phyloP scores from a whole-genome alignment of 1,284 basidiomycete genomes.

The Boletus calvinii region DNA sequence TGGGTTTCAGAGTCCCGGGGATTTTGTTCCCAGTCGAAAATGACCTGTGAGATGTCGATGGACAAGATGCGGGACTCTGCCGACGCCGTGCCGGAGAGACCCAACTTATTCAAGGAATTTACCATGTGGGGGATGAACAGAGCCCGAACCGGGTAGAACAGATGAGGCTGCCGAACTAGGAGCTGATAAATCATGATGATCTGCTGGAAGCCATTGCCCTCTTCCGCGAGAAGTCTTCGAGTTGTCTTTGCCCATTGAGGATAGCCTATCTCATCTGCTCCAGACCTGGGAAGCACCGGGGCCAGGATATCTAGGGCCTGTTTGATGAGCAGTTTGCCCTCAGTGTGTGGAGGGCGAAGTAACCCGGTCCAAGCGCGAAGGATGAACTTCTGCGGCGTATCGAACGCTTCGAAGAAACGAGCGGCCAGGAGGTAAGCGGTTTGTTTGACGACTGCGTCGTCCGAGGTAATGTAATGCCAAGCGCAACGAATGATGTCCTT shows the following conservation, averaged over 20 bases:
- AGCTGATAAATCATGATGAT: conserved; percentile 90
- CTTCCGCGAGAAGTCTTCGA: conserved; percentile 86
- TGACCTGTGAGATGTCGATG: conserved; percentile 83
- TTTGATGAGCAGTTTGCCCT: conserved; percentile 81
- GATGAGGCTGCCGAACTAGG: conserved; percentile 86
- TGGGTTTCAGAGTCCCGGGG: conserved; percentile 38
- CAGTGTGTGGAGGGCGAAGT: conserved; percentile 79
- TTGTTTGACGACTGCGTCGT: conserved; percentile 93
- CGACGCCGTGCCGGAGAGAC: conserved; percentile 74
- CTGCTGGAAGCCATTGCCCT: conserved; percentile 80
- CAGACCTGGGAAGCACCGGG: conserved; percentile 72
- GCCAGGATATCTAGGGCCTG: conserved; percentile 93
- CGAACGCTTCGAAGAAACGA: conserved; percentile 91
- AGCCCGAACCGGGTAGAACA: conserved; percentile 93
- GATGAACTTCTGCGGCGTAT: conserved; percentile 92
- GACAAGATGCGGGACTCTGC: conserved; percentile 80
- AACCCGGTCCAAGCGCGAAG: conserved; percentile 93
- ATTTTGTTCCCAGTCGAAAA: conserved; percentile 86
- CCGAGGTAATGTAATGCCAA: conserved; percentile 85
- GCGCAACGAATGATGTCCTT: conserved; percentile 97
- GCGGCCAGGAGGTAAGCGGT: conserved; percentile 92
- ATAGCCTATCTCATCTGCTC: conserved; percentile 57
- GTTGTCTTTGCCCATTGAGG: conserved; percentile 91
- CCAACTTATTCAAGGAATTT: conserved; percentile 85
- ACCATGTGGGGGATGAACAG: conserved; percentile 97